Percentiles rank a stretch among this genome's conserved stretches.
Evolutionary conservation across 306 rosid genomes (phyloP).

Genomic region (Pterocarpus santalinus): DNA sequence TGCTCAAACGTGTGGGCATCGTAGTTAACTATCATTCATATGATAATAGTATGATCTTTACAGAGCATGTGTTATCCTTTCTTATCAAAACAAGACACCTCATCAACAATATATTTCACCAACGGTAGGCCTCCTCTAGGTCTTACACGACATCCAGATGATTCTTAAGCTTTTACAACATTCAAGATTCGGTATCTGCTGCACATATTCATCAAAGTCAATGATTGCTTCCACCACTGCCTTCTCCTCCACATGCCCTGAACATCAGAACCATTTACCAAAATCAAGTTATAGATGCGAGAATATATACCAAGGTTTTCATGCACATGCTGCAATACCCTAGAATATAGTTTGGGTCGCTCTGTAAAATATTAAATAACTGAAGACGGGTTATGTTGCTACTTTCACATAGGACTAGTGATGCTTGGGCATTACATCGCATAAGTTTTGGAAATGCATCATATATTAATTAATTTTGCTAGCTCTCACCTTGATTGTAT

Average conservation of each 20-base stretch:
- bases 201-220: slow-evolving; percentile 34
- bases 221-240: slow-evolving; percentile 39
- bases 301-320: neutral
- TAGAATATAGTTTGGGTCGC: neutral
- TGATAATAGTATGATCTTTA: slow-evolving; percentile 24
- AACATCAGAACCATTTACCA: neutral
- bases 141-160: neutral
- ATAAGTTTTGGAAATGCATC: neutral
- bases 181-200: slow-evolving; percentile 36
- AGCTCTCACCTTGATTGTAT: too few species aligned
- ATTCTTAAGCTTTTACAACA: slow-evolving; percentile 18
- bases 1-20: slow-evolving; percentile 39
- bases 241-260: slow-evolving; percentile 28
- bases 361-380: too few species aligned
- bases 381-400: neutral
- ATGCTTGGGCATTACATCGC: neutral
- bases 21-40: slow-evolving; percentile 33
- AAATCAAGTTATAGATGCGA: slow-evolving; percentile 20
- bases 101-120: slow-evolving; percentile 38
- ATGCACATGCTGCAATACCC: slow-evolving; percentile 7
- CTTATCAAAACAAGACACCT: slow-evolving; percentile 37
- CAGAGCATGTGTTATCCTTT: slow-evolving; percentile 46
- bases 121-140: neutral
- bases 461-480: too few species aligned
- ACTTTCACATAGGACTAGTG: neutral